These are phyloP conservation scores for Histomonas meleagridis DNA, from an alignment of 208 protist species.

Conservation along the genomic window DNA sequence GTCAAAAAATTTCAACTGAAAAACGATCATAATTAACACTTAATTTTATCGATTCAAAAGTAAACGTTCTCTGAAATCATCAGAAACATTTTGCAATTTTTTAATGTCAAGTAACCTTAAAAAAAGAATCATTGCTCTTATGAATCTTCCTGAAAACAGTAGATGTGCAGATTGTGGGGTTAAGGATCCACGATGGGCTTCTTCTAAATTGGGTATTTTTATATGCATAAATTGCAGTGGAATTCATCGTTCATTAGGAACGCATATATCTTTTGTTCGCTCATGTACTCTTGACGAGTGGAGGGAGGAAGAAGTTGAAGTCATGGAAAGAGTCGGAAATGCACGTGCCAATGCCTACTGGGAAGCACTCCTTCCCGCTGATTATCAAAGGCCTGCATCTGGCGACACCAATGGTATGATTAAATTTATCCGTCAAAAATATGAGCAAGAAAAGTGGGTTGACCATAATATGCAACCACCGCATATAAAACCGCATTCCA, in stretches of 20 bases:
- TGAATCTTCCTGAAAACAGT: conserved; percentile 41
- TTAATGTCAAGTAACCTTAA: too few species aligned
- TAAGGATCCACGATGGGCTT: conserved; percentile 42
- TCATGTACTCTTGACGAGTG: conserved; percentile 50
- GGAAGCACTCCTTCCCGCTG: background rate
- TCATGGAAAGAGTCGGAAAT: conserved; percentile 39
- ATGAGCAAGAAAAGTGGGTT: background rate
- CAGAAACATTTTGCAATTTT: too few species aligned
- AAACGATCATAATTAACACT: too few species aligned
- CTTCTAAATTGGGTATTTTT: conserved; percentile 56
- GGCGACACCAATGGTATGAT: background rate
- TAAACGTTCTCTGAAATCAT: too few species aligned
- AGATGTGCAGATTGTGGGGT: conserved; percentile 43
- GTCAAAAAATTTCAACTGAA: too few species aligned
- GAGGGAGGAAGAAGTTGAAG: conserved; percentile 43
- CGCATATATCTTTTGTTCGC: conserved; percentile 55
- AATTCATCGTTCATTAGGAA: conserved; percentile 56
- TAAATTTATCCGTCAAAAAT: background rate
- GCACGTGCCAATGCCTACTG: background rate
- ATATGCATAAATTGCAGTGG: conserved; percentile 58
- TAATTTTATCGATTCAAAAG: too few species aligned
- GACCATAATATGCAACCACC: too few species aligned
- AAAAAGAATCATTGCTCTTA: background rate
- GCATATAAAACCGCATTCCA: too few species aligned
- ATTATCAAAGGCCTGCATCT: background rate